Evolutionary conservation across 2,329 filamentous ascomycete species (phyloP), one percentile per base, ranked within the genome.

Genomic region (Cytospora mali): DNA sequence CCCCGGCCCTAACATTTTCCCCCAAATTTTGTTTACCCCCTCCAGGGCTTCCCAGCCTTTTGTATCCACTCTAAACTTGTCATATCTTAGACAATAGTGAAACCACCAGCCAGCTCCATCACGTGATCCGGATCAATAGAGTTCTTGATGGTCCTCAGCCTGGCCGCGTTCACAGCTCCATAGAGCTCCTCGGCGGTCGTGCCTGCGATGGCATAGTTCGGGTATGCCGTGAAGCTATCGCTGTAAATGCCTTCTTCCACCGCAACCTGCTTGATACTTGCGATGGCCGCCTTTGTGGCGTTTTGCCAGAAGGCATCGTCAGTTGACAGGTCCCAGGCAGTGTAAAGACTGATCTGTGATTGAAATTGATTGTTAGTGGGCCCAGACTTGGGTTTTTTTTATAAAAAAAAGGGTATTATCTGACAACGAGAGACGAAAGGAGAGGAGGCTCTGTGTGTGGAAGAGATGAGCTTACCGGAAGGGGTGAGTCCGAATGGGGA

Each of bases 281-380:
- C 64, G 13, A 72, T 35, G 14, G 68, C 67, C 35, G 67, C 61
- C 9, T 68, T 64, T 55, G 73, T 69, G 6, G 65, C 48, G 7
- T 54, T 57, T 14, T 68, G 58, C 73, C 72, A 74, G 31, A 63
- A 73, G 6, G 67, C 66, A 42, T 74, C 72, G 1, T 74, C 66
- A 4, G 46, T 18, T 6, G 60, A 16, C 10, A 62, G 51, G 21
- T 42, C 35, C 73, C 73, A 74, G 6, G 69, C 52, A 23, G 68
- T 71, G 52, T 72, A 73, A 5, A 73, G 27, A 53, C 73, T 71
- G 3, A 74, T 62, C 64, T 73, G 62, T 13, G 33, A 42, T 5
- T 13, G 59, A 48, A 27, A 57, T 29, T 39, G 7, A 16, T 46
- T 13, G 16, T 6, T 3, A 13, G 16, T 9, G 53, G 35, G n/a